Conservation (phyloP, 768 basidiomycete genomes). For the Amanita rimosa region DNA sequence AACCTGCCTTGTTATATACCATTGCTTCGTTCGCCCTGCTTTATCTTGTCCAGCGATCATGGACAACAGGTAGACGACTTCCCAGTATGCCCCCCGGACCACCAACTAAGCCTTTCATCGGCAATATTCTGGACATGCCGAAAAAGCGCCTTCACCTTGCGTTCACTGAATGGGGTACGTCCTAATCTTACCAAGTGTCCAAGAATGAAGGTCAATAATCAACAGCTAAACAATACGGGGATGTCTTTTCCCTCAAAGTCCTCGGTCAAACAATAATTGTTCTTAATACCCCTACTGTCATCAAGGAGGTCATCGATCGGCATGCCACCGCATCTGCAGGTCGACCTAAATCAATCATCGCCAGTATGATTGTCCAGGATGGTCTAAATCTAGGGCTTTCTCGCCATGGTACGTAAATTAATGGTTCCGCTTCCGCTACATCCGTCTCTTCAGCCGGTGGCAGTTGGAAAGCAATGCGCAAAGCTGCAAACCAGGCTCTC, state of each 20-base stretch:
- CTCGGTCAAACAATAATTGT: constrained; percentile 15
- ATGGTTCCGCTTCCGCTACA: background rate
- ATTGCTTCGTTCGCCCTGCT: background rate
- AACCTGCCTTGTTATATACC: background rate
- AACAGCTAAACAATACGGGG: constrained; percentile 12
- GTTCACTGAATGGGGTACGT: constrained; percentile 12
- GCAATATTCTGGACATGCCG: constrained; percentile 14
- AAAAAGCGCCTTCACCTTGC: constrained; percentile 12
- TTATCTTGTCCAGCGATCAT: background rate
- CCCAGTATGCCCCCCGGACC: constrained; percentile 16
- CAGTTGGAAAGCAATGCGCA: constrained; percentile 14
- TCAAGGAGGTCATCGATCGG: constrained; percentile 15
- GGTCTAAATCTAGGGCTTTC: constrained; percentile 12
- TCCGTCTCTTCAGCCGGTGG: constrained; percentile 6
- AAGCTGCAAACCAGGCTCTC: constrained; percentile 9
- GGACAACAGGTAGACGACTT: background rate
- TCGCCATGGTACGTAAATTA: constrained; percentile 3
- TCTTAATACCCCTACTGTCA: constrained; percentile 10
- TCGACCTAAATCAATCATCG: constrained; percentile 11
- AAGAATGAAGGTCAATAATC: background rate
- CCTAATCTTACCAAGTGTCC: background rate
- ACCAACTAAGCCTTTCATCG: constrained; percentile 13
- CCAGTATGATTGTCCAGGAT: constrained; percentile 10
- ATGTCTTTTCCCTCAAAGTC: constrained; percentile 12
- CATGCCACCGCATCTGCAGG: constrained; percentile 10